Percentiles rank a stretch among this genome's conserved stretches.
phyloP scores from a whole-genome alignment of 495 filamentous ascomycete genomes.

The Lichenothelia convexa region DNA sequence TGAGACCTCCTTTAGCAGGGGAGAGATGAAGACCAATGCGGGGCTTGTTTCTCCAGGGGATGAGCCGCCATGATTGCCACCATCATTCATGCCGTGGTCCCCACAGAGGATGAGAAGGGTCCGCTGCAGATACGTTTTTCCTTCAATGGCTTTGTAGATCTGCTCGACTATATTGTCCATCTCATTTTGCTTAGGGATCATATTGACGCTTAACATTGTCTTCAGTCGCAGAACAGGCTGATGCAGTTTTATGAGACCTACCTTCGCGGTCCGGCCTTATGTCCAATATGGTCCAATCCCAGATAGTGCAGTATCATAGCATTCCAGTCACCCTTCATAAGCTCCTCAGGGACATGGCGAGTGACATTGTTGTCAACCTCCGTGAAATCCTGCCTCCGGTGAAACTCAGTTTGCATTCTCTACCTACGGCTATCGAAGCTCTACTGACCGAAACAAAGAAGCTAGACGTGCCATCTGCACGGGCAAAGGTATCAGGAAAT shows the following conservation, averaged over 20 bases:
- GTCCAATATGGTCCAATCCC: slow-evolving; percentile 92
- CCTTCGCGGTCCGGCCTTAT: slow-evolving; percentile 86
- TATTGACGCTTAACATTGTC: slow-evolving; percentile 46
- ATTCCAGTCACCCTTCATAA: slow-evolving; percentile 69
- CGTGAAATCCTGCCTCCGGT: slow-evolving; percentile 65
- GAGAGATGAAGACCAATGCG: slow-evolving; percentile 80
- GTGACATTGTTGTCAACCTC: slow-evolving; percentile 98
- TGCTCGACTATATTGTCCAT: slow-evolving; percentile 72
- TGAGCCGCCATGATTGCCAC: slow-evolving; percentile 91
- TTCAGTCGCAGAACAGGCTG: background rate
- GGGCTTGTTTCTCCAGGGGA: slow-evolving; percentile 84
- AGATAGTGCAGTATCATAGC: slow-evolving; percentile 89
- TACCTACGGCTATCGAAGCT: slow-evolving; percentile 3
- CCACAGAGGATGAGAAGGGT: slow-evolving; percentile 77
- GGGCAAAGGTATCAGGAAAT: slow-evolving; percentile 72
- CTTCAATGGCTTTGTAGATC: slow-evolving; percentile 60
- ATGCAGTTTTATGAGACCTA: slow-evolving; percentile 13
- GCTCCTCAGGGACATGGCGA: slow-evolving; percentile 61
- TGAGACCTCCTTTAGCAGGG: slow-evolving; percentile 48
- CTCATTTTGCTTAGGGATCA: slow-evolving; percentile 81
- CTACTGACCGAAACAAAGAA: slow-evolving; percentile 89
- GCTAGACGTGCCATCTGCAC: slow-evolving; percentile 81
- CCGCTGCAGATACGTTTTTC: slow-evolving; percentile 45
- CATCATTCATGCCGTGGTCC: slow-evolving; percentile 98
- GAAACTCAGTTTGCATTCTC: no score